phyloP scores from a whole-genome alignment of 495 filamentous ascomycete species.

The Haplographium delicatum region DNA sequence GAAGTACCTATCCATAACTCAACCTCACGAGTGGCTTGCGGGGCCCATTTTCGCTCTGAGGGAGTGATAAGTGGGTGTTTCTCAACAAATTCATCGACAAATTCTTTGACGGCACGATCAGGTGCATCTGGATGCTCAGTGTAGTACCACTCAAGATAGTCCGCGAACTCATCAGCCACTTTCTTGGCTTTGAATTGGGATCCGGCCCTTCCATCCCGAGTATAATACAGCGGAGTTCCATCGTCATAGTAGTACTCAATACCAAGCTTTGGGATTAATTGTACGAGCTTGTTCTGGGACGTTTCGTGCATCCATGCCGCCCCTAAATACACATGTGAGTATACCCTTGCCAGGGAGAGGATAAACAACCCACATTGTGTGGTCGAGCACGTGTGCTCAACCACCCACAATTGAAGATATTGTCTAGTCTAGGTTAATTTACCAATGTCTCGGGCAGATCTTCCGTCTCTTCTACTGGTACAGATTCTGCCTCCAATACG shows the following conservation, averaged over 20 bases:
- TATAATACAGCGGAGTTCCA: constrained; percentile 17
- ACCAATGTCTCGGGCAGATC: constrained; percentile 21
- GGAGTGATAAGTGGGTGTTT: constrained; percentile 14
- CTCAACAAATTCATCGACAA: constrained; percentile 13
- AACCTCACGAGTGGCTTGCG: constrained; percentile 18
- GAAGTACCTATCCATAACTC: constrained; percentile 19
- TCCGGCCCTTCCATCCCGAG: constrained; percentile 14
- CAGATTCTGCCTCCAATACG: constrained; percentile 15
- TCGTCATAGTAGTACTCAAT: constrained; percentile 21
- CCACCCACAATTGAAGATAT: constrained; percentile 22
- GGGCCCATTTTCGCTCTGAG: constrained; percentile 16
- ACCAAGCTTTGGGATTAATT: constrained; percentile 17
- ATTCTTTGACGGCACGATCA: constrained; percentile 16
- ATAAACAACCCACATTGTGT: constrained; percentile 24
- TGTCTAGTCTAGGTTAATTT: constrained; percentile 19
- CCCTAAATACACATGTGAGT: constrained; percentile 14
- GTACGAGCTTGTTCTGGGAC: constrained; percentile 18
- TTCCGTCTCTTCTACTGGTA: constrained; percentile 14
- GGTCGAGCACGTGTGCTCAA: constrained; percentile 11
- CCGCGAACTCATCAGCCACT: constrained; percentile 21
- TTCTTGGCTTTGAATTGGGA: constrained; percentile 21
- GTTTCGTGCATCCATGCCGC: constrained; percentile 22
- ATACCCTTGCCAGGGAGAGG: constrained; percentile 10
- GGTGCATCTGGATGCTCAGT: constrained; percentile 11
- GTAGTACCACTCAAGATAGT: constrained; percentile 14